Evolutionary conservation across 225 moss, liverwort and hornwort genomes (phyloP).

Genomic region (Marchantia polymorpha): DNA sequence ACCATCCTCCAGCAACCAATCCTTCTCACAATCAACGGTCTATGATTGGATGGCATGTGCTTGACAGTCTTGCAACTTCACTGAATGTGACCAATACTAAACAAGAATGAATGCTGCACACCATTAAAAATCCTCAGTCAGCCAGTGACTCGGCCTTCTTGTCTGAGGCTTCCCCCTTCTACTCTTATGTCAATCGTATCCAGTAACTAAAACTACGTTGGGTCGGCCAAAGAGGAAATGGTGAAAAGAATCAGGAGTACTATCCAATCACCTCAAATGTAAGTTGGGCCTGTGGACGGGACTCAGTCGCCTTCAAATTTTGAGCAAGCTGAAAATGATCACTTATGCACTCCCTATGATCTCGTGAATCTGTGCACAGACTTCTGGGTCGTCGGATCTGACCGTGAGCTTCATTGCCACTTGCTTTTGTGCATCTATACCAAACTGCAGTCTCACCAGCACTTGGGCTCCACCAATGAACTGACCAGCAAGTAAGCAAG

Average conservation of each 20-base stretch:
- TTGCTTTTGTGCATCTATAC: conserved; percentile 79
- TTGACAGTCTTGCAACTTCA: conserved; percentile 19
- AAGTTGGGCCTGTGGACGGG: neutral
- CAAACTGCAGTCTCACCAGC: conserved; percentile 73
- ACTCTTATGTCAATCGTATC: conserved; percentile 7
- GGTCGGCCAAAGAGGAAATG: conserved; percentile 18
- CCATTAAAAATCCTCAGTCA: conserved; percentile 22
- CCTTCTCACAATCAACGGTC: conserved; percentile 13
- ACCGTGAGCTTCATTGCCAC: conserved; percentile 90
- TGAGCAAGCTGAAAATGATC: conserved; percentile 17
- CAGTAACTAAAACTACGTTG: neutral
- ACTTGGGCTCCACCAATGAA: conserved; percentile 77
- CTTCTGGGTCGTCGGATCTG: conserved; percentile 62
- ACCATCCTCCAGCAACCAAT: neutral
- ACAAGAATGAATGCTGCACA: conserved; percentile 24
- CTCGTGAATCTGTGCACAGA: conserved; percentile 70
- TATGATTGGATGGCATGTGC: conserved; percentile 1
- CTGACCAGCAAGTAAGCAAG: conserved; percentile 70
- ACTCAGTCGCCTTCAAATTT: neutral
- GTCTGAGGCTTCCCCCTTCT: conserved; percentile 10
- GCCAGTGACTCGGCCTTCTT: conserved; percentile 7
- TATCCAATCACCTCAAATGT: conserved; percentile 3
- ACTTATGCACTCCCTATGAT: conserved; percentile 66
- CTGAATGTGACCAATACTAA: conserved; percentile 22
- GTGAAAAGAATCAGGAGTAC: conserved; percentile 19